phyloP scores from a whole-genome alignment of 768 basidiomycete species.

The Rhodotorula taiwanensis region DNA sequence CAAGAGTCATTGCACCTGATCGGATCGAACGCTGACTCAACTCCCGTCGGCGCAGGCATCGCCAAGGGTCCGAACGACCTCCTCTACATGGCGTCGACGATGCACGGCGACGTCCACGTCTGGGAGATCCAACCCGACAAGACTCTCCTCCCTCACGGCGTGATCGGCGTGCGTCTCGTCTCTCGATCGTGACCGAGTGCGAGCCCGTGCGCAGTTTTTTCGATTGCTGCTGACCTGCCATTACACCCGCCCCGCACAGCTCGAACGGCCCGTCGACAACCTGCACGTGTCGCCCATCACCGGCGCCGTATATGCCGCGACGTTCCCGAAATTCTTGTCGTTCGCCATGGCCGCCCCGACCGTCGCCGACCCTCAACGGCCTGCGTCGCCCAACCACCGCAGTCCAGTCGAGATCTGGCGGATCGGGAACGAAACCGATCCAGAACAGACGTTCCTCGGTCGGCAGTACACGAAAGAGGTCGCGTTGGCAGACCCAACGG shows the following conservation, averaged over 20 bases:
- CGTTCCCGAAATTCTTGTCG: constrained; percentile 48
- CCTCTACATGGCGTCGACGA: constrained; percentile 55
- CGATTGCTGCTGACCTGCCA: too few species aligned
- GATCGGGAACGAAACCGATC: constrained; percentile 53
- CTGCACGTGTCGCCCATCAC: constrained; percentile 54
- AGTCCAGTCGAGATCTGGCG: constrained; percentile 42
- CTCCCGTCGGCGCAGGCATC: constrained; percentile 1
- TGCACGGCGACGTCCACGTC: constrained; percentile 51
- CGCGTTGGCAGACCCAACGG: constrained; percentile 62
- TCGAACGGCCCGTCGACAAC: constrained; percentile 54
- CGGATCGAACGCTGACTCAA: background rate
- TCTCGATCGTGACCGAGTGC: too few species aligned
- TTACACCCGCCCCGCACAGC: background rate
- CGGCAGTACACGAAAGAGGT: constrained; percentile 40
- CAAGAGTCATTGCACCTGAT: too few species aligned
- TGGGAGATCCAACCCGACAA: constrained; percentile 57
- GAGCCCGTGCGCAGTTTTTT: too few species aligned
- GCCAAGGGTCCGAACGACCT: constrained; percentile 40
- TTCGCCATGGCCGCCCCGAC: constrained; percentile 33
- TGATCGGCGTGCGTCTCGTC: constrained; percentile 43
- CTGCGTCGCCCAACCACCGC: background rate
- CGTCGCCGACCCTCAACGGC: background rate
- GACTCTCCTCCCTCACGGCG: constrained; percentile 54
- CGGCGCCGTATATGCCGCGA: constrained; percentile 60
- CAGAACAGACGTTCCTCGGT: constrained; percentile 53